phyloP scores from a whole-genome alignment of 495 filamentous ascomycete genomes.

The Penicillium ochrochloron region DNA sequence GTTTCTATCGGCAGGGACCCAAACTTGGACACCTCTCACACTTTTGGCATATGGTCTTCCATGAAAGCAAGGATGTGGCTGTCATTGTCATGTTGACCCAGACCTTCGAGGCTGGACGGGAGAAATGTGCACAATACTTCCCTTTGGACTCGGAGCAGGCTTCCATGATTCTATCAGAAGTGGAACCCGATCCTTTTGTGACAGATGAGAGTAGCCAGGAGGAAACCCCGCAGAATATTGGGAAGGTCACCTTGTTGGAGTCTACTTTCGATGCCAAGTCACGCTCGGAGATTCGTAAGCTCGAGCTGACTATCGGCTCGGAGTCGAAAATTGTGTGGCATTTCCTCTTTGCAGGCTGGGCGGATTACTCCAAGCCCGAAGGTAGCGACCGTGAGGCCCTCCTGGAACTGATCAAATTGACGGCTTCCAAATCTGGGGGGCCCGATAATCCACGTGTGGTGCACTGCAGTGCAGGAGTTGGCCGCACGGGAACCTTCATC shows the following conservation, averaged over 20 bases:
- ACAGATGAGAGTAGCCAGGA: conserved; percentile 32
- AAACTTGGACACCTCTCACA: conserved; percentile 71
- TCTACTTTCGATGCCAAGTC: conserved; percentile 50
- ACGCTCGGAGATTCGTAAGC: conserved; percentile 59
- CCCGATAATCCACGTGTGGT: conserved; percentile 81
- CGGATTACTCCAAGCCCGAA: conserved; percentile 88
- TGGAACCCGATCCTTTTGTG: conserved; percentile 37
- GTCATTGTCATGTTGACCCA: conserved; percentile 97
- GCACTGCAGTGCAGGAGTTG: conserved; percentile 94
- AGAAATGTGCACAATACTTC: conserved; percentile 94
- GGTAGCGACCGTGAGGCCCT: conserved; percentile 78
- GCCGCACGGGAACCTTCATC: conserved; percentile 93
- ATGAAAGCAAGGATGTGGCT: conserved; percentile 75
- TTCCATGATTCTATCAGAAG: conserved; percentile 66
- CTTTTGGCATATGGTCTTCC: conserved; percentile 95
- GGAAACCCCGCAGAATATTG: conserved; percentile 27
- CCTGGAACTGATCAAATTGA: conserved; percentile 76
- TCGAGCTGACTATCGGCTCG: conserved; percentile 58
- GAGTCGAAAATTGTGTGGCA: conserved; percentile 81
- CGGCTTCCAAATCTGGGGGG: conserved; percentile 65
- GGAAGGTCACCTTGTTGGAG: conserved; percentile 55
- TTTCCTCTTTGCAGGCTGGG: conserved; percentile 90
- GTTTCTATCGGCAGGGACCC: conserved; percentile 64
- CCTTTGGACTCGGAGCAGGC: conserved; percentile 63
- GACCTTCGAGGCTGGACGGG: conserved; percentile 76